Base-by-base conservation (phyloP, 352 stramenopile genomes). In the Globisporangium emineosum region DNA sequence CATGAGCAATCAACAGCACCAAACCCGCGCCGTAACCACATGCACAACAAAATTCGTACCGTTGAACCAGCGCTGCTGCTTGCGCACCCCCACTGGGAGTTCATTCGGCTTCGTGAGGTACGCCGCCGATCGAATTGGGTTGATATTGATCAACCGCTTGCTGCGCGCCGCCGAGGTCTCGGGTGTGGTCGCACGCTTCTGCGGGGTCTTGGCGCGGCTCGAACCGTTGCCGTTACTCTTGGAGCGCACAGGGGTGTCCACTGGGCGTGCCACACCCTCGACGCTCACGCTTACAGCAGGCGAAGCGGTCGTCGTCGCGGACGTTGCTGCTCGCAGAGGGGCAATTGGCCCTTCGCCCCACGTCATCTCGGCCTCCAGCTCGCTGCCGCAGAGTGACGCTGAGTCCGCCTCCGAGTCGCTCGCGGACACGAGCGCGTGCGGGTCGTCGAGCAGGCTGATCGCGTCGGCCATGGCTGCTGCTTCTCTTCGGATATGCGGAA, bases 11-110 rank as follows among this genome's bases (percentile, higher is more conserved):
- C 29, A 37, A 33, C 5, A n/a, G 9, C 33, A 4, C 33, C 10
- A 15, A 45, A 9, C 35, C 15, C 37, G 9, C 5, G 13, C 33
- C 43, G 17, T 9, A 33, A 21, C 17, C 30, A 56, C 37, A 45
- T 5, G 29, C 10, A 45, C 52, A 43, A 21, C 49, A 21, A 3
- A 55, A 19, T 32, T 0, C 71, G 54, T 42, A 91, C 85, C 85
- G 42, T 93, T 93, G 57, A 90, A 87, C 85, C 85, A 93, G n/a
- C 85, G 82, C 68, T 91, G 82, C 68, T 93, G 85, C 66, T 91
- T 90, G 33, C 85, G 82, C 32, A 74, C 62, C 32, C 85, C 81
- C 19, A 90, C 47, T 0, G 85, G 85, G 42, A 91, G 70, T 52
- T 91, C 78, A 43, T 91, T 90, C 13, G 81, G 82, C 53, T 87